Conservation (phyloP, 2,329 filamentous ascomycete species). For the Pseudopyrenochaeta lycopersici region DNA sequence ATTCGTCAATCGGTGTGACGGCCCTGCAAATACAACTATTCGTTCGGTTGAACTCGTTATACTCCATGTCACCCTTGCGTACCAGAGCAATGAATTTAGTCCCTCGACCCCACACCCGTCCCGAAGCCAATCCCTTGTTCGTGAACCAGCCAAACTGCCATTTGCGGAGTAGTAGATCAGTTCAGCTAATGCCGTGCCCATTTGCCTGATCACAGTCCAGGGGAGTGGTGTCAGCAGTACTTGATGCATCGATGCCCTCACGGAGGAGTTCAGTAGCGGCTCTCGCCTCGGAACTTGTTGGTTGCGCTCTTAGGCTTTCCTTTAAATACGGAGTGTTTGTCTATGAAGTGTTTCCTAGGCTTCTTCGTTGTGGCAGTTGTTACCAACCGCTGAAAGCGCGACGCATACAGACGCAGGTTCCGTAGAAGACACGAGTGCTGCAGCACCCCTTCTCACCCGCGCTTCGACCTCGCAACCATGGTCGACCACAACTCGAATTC, state of each 20-base stretch:
- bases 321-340: background rate
- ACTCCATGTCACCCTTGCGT: no score
- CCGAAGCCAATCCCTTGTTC: no score
- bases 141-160: no score
- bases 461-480: conserved; percentile 3
- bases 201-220: background rate
- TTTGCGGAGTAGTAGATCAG: no score
- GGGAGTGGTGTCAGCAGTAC: background rate
- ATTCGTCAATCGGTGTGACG: no score
- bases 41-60: no score
- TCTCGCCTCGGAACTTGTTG: no score
- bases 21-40: no score
- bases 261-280: background rate
- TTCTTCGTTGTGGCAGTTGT: background rate
- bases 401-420: background rate
- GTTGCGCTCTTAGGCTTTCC: background rate
- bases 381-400: background rate
- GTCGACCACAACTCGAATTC: conserved; percentile 16
- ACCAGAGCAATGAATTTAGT: no score
- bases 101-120: no score
- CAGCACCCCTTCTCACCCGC: background rate
- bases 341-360: background rate
- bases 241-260: background rate
- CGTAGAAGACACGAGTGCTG: background rate
- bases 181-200: background rate